Evolutionary conservation across 129 eudicot species (phyloP).

Genomic region (Flaveria bidentis): DNA sequence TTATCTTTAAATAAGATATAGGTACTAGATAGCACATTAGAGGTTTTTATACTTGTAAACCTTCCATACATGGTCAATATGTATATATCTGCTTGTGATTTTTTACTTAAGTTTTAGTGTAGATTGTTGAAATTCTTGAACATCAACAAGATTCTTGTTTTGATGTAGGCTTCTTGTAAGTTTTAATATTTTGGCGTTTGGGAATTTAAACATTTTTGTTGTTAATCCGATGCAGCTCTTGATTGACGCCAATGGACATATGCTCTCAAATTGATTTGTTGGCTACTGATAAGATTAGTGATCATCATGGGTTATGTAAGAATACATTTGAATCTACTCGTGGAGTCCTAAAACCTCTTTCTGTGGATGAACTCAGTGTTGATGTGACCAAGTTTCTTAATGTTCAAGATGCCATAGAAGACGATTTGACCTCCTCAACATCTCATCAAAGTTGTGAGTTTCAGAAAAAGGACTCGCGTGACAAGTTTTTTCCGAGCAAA

Average conservation of each 20-base stretch:
- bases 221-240: slow-evolving; percentile 25
- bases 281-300: slow-evolving; percentile 39
- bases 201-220: background rate
- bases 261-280: slow-evolving; percentile 37
- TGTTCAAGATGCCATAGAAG: slow-evolving; percentile 39
- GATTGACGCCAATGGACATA: slow-evolving; percentile 49
- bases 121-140: background rate
- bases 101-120: background rate
- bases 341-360: slow-evolving; percentile 18
- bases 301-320: slow-evolving; percentile 29
- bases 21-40: background rate
- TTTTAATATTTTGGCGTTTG: background rate
- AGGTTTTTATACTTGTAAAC: background rate
- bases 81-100: background rate
- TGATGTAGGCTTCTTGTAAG: slow-evolving; percentile 17
- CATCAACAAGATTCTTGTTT: slow-evolving; percentile 1
- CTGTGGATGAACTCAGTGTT: slow-evolving; percentile 48
- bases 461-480: slow-evolving; percentile 28
- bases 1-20: background rate
- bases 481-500: slow-evolving; percentile 24
- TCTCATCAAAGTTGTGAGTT: slow-evolving; percentile 23
- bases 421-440: slow-evolving; percentile 20
- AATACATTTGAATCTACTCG: slow-evolving; percentile 31
- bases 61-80: background rate
- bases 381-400: slow-evolving; percentile 40